Base-by-base conservation (phyloP, 108 stramenopile genomes). In the Schizochytrium sp. region DNA sequence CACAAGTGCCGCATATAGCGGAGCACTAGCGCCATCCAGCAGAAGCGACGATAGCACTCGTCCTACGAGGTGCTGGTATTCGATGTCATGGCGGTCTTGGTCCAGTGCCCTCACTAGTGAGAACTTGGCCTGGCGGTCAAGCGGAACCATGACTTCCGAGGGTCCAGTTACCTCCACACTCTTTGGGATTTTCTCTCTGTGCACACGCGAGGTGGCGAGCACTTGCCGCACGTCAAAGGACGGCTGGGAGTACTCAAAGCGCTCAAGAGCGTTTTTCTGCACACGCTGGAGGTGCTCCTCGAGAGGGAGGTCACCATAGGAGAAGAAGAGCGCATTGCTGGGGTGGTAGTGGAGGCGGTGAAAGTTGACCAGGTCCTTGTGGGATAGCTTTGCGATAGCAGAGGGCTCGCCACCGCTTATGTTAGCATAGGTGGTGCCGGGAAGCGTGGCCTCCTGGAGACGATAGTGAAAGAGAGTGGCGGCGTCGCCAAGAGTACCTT, bases 221-320 rank as follows among this genome's bases (percentile, higher is more conserved):
- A 49, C 58, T 2, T 58, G 38, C 72, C 91, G 91, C 88, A 95
- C 95, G 19, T 92, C 94, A 90, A 98, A 98, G 72, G 98, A 97
- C 1, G 72, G 45, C 3, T 98, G 94, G 4, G 87, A 56, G 28
- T 45, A 87, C 28, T 49, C 2, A 53, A 83, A 87, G 57, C 57
- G 57, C 38, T 10, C 5, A n/a, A 58, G 45, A 72, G 72, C 88
- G 89, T 97, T 97, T 72, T 95, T 95, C 87, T 98, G 97, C 94
- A 99, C 94, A 40, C 98, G 76, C 72, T 97, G 96, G 73, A 99
- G 93, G 7, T 98, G 93, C 64, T 93, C 89, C 45, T 56, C 72
- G 17, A 96, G 97, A 92, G 97, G 96, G 90, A 99, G 98, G 90
- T 99, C 98, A 12, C 99, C 99, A 88, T 95, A 97, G 64, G 97